Percentiles rank a stretch among this genome's conserved stretches.
These are phyloP conservation scores for Stropharia rugosoannulata DNA, from an alignment of 768 basidiomycete genomes.

Conservation along the genomic window DNA sequence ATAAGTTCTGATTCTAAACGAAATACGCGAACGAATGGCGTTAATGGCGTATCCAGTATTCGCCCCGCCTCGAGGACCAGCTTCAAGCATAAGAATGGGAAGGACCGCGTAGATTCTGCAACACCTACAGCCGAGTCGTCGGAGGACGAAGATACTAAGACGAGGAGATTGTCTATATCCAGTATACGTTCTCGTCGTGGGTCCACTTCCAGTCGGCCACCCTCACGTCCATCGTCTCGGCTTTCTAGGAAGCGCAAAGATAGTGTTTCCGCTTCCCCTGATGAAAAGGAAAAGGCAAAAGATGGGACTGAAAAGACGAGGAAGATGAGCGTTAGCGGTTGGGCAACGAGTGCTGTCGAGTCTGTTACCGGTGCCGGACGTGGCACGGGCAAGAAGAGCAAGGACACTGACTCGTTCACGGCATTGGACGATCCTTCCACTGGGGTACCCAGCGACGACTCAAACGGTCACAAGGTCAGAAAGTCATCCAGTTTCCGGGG, in stretches of 20 bases:
- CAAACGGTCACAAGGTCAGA: constrained; percentile 18
- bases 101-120: constrained; percentile 8
- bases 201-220: constrained; percentile 38
- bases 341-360: constrained; percentile 67
- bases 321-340: constrained; percentile 54
- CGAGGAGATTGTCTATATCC: constrained; percentile 26
- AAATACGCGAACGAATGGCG: not conserved
- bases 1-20: not conserved
- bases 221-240: constrained; percentile 57
- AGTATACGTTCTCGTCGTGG: constrained; percentile 35
- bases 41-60: not conserved
- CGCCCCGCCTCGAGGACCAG: constrained; percentile 3
- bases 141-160: constrained; percentile 30
- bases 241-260: constrained; percentile 66
- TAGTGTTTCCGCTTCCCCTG: constrained; percentile 40
- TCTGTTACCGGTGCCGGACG: constrained; percentile 48
- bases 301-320: constrained; percentile 35
- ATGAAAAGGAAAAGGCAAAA: constrained; percentile 32
- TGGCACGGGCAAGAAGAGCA: constrained; percentile 53
- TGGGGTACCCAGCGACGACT: constrained; percentile 22
- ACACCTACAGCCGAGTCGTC: constrained; percentile 30
- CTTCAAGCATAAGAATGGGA: not conserved
- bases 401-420: constrained; percentile 58
- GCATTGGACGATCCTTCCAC: constrained; percentile 40
- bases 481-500: constrained; percentile 28